Conservation (phyloP, 805 yeast species). For the Phaffomyces opuntiae region DNA sequence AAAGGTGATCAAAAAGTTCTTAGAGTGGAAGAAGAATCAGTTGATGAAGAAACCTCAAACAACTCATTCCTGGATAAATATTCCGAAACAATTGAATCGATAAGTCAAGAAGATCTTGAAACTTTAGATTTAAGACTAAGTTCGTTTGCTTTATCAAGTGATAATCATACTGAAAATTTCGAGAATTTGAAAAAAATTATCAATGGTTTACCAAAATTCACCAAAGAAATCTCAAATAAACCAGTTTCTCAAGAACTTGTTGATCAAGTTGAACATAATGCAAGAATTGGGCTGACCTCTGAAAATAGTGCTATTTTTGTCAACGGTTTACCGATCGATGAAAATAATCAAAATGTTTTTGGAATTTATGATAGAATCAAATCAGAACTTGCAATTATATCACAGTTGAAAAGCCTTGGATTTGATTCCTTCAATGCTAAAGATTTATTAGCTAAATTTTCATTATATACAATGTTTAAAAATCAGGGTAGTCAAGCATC, state of each 20-base stretch:
- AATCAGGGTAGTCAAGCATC: conserved; percentile 8
- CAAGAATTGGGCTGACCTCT: conserved; percentile 30
- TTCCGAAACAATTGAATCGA: conserved; percentile 25
- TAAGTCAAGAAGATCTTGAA: conserved; percentile 27
- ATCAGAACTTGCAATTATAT: conserved; percentile 27
- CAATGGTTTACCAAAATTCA: conserved; percentile 50
- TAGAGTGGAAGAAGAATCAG: conserved; percentile 1
- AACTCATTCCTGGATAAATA: conserved; percentile 18
- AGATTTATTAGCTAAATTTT: conserved; percentile 33
- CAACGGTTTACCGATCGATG: conserved; percentile 61
- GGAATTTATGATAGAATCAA: conserved; percentile 34
- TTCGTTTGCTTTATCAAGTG: conserved; percentile 21
- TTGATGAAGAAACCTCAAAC: neutral
- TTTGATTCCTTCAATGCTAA: conserved; percentile 28
- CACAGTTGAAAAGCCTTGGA: conserved; percentile 26
- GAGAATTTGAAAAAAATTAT: conserved; percentile 33
- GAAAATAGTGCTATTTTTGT: conserved; percentile 48
- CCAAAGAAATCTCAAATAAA: conserved; percentile 24
- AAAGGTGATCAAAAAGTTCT: conserved; percentile 23
- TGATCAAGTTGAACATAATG: conserved; percentile 26
- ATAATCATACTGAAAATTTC: conserved; percentile 26
- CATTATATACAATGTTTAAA: conserved; percentile 23
- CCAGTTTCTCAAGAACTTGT: conserved; percentile 21
- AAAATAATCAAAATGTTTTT: conserved; percentile 35
- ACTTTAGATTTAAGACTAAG: conserved; percentile 36